phyloP scores from a whole-genome alignment of 106 monocot genomes.

The Phalaenopsis aphrodite region DNA sequence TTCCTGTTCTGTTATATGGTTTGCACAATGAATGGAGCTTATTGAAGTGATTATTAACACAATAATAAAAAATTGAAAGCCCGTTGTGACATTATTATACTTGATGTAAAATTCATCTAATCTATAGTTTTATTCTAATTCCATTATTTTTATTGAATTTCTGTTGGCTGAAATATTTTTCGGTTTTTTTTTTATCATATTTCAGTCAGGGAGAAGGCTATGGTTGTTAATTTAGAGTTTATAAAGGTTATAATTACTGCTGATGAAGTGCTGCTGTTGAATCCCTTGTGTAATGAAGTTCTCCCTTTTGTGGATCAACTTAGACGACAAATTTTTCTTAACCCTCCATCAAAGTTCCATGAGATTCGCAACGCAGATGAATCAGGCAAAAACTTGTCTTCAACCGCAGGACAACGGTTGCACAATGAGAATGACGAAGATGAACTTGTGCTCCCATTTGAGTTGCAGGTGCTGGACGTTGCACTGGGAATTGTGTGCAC shows the following conservation, averaged over 20 bases:
- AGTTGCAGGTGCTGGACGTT: slow-evolving; percentile 87
- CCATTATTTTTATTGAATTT: background rate
- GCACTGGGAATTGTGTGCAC: slow-evolving; percentile 74
- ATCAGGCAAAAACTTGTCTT: slow-evolving; percentile 11
- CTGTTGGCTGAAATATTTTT: background rate
- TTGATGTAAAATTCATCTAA: background rate
- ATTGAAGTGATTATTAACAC: background rate
- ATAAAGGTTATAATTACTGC: slow-evolving; percentile 89
- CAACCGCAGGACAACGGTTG: slow-evolving; percentile 15
- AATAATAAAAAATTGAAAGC: background rate
- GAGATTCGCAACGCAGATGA: slow-evolving; percentile 12
- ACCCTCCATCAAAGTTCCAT: slow-evolving; percentile 21
- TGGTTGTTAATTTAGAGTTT: slow-evolving; percentile 87
- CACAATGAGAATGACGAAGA: slow-evolving; percentile 28
- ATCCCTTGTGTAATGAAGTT: slow-evolving; percentile 71
- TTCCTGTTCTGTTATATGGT: background rate
- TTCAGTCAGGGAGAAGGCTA: slow-evolving; percentile 91
- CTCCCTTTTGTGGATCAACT: slow-evolving; percentile 81
- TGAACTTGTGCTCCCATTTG: slow-evolving; percentile 75
- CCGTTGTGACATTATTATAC: background rate
- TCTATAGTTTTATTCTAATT: background rate
- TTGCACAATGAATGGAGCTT: background rate
- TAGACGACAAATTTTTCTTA: slow-evolving; percentile 53
- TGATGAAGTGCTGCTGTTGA: slow-evolving; percentile 76
- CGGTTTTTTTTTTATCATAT: slow-evolving; percentile 12